Conservation (phyloP, 371 early-diverging fungal genomes). For the Actinomortierella ambigua region DNA sequence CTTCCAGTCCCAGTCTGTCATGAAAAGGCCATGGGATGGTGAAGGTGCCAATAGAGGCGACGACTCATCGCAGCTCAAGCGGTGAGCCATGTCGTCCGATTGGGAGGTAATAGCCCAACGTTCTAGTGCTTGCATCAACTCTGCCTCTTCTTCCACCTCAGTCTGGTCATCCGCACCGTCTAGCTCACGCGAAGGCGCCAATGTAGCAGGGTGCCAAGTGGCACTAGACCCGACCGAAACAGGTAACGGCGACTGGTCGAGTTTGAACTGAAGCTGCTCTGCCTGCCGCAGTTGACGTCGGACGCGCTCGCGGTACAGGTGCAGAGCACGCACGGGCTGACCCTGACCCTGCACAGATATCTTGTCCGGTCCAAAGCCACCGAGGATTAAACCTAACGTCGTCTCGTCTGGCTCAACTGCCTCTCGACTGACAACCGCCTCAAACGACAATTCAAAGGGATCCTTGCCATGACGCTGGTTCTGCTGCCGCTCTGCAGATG, state of each 20-base stretch:
- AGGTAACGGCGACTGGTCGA: background rate
- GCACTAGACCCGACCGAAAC: too few species aligned
- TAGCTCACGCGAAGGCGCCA: background rate
- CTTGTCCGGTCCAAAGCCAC: constrained; percentile 30
- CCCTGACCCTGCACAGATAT: constrained; percentile 24
- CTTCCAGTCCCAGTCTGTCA: constrained; percentile 38
- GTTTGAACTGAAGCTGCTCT: constrained; percentile 12
- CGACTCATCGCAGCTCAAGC: too few species aligned
- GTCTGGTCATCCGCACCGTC: background rate
- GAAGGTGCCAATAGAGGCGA: too few species aligned
- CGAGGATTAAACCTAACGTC: constrained; percentile 21
- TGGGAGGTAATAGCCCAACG: too few species aligned
- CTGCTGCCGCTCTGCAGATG: background rate
- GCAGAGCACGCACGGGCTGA: constrained; percentile 25
- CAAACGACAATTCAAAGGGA: background rate
- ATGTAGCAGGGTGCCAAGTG: too few species aligned
- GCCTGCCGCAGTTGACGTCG: constrained; percentile 27
- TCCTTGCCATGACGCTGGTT: background rate
- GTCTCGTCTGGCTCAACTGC: constrained; percentile 18
- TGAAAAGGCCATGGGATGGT: constrained; percentile 11
- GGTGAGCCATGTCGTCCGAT: too few species aligned
- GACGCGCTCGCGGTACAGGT: constrained; percentile 26
- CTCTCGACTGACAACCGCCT: too few species aligned
- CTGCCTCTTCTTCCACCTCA: constrained; percentile 4
- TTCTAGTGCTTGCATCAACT: too few species aligned